These are phyloP conservation scores for Diaporthe citriasiana DNA, from an alignment of 2,329 filamentous ascomycete species.

Conservation along the genomic window DNA sequence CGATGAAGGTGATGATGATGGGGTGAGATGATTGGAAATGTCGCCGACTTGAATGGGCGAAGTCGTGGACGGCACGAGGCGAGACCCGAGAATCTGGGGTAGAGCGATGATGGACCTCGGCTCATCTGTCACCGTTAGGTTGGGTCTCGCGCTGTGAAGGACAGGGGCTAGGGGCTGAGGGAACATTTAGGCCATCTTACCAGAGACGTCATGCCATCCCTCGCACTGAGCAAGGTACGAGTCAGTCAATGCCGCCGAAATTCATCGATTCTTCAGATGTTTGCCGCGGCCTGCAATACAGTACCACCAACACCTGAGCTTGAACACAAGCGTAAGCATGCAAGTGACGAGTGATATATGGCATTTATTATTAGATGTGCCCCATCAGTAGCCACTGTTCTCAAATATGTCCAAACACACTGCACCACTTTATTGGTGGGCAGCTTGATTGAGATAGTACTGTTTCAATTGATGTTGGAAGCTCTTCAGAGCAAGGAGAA, in stretches of 20 bases:
- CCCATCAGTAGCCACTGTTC: too few relatives aligned
- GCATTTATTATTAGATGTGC: neutral
- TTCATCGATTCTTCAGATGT: slow-evolving; percentile 12
- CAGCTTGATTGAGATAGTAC: too few relatives aligned
- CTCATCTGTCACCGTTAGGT: slow-evolving; percentile 18
- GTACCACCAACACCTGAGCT: neutral
- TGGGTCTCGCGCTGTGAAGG: slow-evolving; percentile 7
- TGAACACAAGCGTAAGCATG: too few relatives aligned
- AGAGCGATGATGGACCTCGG: slow-evolving; percentile 38
- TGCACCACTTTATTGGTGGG: too few relatives aligned
- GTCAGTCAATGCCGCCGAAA: slow-evolving; percentile 22
- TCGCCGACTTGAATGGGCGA: slow-evolving; percentile 37
- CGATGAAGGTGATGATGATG: slow-evolving; percentile 2
- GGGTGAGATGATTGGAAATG: slow-evolving; percentile 40
- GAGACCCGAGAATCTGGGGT: slow-evolving; percentile 41
- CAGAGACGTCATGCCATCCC: slow-evolving; percentile 17
- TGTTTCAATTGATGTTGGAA: neutral
- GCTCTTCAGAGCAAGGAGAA: neutral
- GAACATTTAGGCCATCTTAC: neutral
- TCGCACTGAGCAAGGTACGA: neutral
- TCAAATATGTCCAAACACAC: too few relatives aligned
- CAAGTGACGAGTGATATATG: neutral
- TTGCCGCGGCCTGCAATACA: neutral
- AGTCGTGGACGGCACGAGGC: neutral
- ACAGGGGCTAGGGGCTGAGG: slow-evolving; percentile 21